Evolutionary conservation across 1,284 basidiomycete species (phyloP).

Genomic region (Dichomitus squalens): DNA sequence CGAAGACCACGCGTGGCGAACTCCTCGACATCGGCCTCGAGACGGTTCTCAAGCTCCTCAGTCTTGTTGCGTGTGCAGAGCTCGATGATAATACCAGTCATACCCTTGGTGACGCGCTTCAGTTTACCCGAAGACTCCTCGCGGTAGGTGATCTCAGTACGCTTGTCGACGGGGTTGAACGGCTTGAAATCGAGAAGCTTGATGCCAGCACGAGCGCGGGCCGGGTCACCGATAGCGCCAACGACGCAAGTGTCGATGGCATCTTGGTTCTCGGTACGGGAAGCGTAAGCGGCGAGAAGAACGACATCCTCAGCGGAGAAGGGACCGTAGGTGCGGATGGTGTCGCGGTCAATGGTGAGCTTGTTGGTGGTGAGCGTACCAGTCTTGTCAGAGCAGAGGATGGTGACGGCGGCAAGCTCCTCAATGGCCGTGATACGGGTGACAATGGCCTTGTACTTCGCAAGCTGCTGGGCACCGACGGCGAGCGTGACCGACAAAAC

Average conservation of each 20-base stretch:
- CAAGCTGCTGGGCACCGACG: conserved; percentile 96
- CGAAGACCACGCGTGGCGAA: conserved; percentile 96
- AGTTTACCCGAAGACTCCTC: conserved; percentile 93
- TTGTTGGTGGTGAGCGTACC: conserved; percentile 99
- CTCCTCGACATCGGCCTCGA: conserved; percentile 95
- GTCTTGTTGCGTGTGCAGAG: conserved; percentile 98
- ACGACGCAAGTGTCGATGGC: conserved; percentile 93
- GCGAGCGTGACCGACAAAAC: conserved; percentile 96
- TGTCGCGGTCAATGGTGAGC: conserved; percentile 94
- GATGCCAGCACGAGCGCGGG: conserved; percentile 87
- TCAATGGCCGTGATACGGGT: conserved; percentile 98
- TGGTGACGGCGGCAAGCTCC: conserved; percentile 95
- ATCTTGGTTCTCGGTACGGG: conserved; percentile 98
- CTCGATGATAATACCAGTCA: conserved; percentile 96
- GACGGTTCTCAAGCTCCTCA: conserved; percentile 84
- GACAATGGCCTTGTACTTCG: conserved; percentile 98
- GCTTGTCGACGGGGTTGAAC: conserved; percentile 99
- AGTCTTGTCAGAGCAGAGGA: conserved; percentile 97
- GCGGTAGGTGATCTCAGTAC: conserved; percentile 97
- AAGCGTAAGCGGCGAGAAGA: conserved; percentile 93
- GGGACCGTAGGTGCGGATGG: conserved; percentile 89
- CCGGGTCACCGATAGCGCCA: conserved; percentile 72
- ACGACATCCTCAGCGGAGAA: conserved; percentile 91
- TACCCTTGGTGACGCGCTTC: conserved; percentile 99
- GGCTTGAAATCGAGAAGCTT: conserved; percentile 98